A percentile compares a stretch with the other conserved stretches of the same genome.
Evolutionary conservation across 2,329 filamentous ascomycete genomes (phyloP).

Genomic region (Teratosphaeria viscida): DNA sequence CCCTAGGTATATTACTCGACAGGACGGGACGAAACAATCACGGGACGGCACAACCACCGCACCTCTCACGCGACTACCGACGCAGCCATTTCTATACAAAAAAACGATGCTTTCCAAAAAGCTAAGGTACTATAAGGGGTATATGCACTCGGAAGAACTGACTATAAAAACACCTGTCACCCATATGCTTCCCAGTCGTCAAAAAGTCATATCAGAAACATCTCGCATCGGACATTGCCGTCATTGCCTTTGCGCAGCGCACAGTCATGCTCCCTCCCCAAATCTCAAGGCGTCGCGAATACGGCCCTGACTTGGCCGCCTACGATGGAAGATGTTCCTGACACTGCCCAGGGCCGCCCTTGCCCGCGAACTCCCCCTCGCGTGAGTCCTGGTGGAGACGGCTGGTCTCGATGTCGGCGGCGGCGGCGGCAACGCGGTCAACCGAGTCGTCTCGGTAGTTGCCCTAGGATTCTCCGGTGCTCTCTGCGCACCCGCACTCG

Average conservation of each 20-base stretch:
- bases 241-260: not conserved
- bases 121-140: not conserved
- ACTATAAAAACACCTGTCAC: not conserved
- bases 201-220: not conserved
- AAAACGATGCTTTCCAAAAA: not conserved
- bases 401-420: not conserved
- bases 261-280: not conserved
- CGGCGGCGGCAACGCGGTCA: not conserved
- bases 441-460: not conserved
- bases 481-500: not conserved
- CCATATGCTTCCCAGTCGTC: not conserved
- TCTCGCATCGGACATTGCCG: not conserved
- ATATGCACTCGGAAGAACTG: not conserved
- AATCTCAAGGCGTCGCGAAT: not conserved
- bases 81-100: not conserved
- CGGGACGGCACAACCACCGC: not conserved
- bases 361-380: not conserved
- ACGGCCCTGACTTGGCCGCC: not conserved
- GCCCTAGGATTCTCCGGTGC: not conserved
- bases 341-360: not conserved
- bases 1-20: not conserved
- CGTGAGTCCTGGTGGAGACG: not conserved
- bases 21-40: not conserved
- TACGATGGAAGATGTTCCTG: not conserved
- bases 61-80: too few species aligned